Evolutionary conservation across 768 basidiomycete genomes (phyloP).

Genomic region (Gymnopilus junonius): DNA sequence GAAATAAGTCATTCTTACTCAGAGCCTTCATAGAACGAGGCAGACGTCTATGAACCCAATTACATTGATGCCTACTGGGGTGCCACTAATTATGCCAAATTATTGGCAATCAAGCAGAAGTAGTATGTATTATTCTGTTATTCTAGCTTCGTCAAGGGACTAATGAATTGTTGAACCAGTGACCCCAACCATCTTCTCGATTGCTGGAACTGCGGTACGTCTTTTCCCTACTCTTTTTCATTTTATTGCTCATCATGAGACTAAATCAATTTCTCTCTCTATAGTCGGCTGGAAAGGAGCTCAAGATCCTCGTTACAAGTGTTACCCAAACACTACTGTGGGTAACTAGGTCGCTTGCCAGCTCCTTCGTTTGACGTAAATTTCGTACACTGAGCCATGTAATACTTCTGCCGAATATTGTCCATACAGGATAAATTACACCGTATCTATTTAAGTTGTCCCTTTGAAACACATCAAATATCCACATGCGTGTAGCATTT

Average conservation of each 20-base stretch:
- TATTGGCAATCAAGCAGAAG: conserved; percentile 22
- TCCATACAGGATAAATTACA: too few relatives aligned
- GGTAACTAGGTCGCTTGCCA: not conserved
- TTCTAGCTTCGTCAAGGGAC: too few relatives aligned
- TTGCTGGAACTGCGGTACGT: conserved; percentile 23
- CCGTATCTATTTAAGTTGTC: too few relatives aligned
- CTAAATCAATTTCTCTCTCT: not conserved
- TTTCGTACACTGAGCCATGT: too few relatives aligned
- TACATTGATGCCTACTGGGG: conserved; percentile 21
- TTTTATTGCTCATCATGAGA: not conserved
- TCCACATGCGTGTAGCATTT: too few relatives aligned
- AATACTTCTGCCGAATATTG: not conserved
- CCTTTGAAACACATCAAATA: too few relatives aligned
- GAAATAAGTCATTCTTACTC: not conserved
- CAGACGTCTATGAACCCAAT: conserved; percentile 22
- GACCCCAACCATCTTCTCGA: conserved; percentile 22
- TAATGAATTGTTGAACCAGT: not conserved
- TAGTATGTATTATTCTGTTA: conserved; percentile 9
- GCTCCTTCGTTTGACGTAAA: not conserved
- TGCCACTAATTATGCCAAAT: conserved; percentile 6
- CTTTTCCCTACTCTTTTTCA: not conserved
- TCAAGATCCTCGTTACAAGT: conserved; percentile 16
- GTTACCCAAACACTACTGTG: conserved; percentile 12
- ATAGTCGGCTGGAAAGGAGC: conserved; percentile 23
- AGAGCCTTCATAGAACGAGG: conserved; percentile 16